Evolutionary conservation across 1,284 basidiomycete species (phyloP), one percentile per base, ranked within the genome.

Genomic region (Golubevia pallescens): DNA sequence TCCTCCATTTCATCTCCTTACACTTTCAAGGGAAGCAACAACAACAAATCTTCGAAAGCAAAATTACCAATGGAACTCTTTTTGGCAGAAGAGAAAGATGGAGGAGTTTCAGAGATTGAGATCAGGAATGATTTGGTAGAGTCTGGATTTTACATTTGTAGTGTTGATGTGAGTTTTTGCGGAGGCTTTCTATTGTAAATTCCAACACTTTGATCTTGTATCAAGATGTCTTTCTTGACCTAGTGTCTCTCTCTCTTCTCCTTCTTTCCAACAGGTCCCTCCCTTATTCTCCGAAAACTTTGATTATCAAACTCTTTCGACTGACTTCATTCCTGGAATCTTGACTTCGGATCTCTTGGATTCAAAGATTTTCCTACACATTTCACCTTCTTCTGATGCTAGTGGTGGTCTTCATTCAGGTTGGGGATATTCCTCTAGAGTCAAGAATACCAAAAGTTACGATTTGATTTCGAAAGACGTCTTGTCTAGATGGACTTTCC

Each of bases 221-320:
- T 38, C 34, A 38, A 5, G 34, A 5, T 38, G 3, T 38, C 23
- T 19, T 19, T 58, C 6, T 10, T 28, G 6, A 21, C 20, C 16
- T 59, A 13, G 8, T 16, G 28, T 34, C 28, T 3, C 28, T 59
- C 28, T 23, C 58, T 52, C 28, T 52, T 14, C 16, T 32, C 14
- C 58, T 21, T 14, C 58, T 16, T 13, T 34, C 51, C 60, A 14
- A 2, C 38, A 57, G 93, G 92, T 98, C 20, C 95, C 95, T 0
- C 96, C 95, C 0, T 87, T 98, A 3, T 99, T 98, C 87, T 95
- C 97, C 78, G 97, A 99, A 86, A 99, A 99, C 87, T 99, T 99
- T 85, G 97, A 99, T 87, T 99, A 97, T 84, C 91, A 92, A 58
- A 93, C 95, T 86, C 89, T 98, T 69, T 90, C 95, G 64, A 88